A percentile compares a stretch with the other conserved stretches of the same genome.
phyloP scores from a whole-genome alignment of 2,329 filamentous ascomycete genomes.

The Dothistroma pini region DNA sequence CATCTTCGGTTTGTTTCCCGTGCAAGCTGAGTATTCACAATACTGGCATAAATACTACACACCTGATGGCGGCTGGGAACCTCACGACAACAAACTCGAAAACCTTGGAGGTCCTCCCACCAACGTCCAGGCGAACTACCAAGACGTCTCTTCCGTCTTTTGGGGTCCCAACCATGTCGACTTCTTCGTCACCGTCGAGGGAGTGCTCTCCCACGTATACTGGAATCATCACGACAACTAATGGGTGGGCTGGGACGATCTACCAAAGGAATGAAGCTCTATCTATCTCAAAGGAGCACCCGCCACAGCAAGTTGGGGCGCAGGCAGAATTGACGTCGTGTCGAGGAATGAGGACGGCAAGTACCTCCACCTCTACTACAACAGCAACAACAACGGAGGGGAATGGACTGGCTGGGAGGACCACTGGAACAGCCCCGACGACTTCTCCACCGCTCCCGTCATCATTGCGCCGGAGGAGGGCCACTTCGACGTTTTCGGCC shows the following conservation, averaged over 20 bases:
- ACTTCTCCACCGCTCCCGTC: neutral
- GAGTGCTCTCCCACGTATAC: neutral
- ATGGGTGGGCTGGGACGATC: neutral
- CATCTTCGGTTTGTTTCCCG: neutral
- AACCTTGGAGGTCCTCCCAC: neutral
- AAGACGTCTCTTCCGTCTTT: neutral
- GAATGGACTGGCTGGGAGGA: slow-evolving; percentile 1
- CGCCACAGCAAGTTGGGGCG: neutral
- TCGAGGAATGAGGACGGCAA: neutral
- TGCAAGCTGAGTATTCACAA: neutral
- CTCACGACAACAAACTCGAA: neutral
- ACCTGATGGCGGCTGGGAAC: neutral
- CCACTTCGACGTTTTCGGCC: slow-evolving; percentile 3
- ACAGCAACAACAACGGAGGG: neutral
- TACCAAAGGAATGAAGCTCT: neutral
- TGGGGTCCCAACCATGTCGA: neutral
- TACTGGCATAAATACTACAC: slow-evolving; percentile 1
- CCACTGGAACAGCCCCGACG: neutral
- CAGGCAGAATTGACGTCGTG: neutral
- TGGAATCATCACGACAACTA: neutral
- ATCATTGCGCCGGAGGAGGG: neutral
- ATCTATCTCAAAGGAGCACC: neutral
- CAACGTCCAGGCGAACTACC: neutral
- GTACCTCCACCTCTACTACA: slow-evolving; percentile 1
- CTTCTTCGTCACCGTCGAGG: neutral